Evolutionary conservation across 352 stramenopile genomes (phyloP), one percentile per base, ranked within the genome.

Genomic region (Pythium oligandrum): DNA sequence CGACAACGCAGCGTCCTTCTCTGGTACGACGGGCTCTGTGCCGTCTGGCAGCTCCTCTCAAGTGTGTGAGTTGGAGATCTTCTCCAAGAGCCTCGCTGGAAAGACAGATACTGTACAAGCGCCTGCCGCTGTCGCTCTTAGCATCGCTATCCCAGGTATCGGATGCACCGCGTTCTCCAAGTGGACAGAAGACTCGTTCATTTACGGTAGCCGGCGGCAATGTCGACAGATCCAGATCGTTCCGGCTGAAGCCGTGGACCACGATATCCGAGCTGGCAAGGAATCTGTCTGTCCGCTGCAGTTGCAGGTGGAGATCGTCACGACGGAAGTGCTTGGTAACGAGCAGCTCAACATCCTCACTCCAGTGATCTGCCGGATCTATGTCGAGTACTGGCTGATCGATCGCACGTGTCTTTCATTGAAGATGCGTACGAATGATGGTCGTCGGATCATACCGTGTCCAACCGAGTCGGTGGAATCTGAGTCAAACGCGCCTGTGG

Each of bases 301-400:
- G 7, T 44, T 64, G 32, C 55, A 50, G 6, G 48, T 64, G 40
- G 55, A 68, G 43, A 66, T 70, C 11, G 58, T 59, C 47, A 60
- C 40, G 10, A 58, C 42, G 3, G 54, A 66, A 38, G 42, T 48
- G 9, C 40, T 67, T 6, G 60, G 48, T 2, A 51, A 44, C 11
- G 47, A 43, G 1, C 12, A 30, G 34, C 44, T 68, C 8, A 68
- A 68, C 44, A 40, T 37, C 4, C 40, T 90, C 4, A 74, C 71
- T 4, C 81, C 83, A 0, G 68, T 86, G 6, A 63, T 86, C 6
- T 91, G 80, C 12, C 68, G 78, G 37, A 73, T 94, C 10, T 94
- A 83, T 51, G 83, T 68, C 4, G 81, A 94, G 49, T 94, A 92
- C 58, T 94, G 83, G 83, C 53, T 94, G 42, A 86, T 94, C 47